Conservation (phyloP, 2,329 filamentous ascomycete genomes). For the Sarocladium kiliense region DNA sequence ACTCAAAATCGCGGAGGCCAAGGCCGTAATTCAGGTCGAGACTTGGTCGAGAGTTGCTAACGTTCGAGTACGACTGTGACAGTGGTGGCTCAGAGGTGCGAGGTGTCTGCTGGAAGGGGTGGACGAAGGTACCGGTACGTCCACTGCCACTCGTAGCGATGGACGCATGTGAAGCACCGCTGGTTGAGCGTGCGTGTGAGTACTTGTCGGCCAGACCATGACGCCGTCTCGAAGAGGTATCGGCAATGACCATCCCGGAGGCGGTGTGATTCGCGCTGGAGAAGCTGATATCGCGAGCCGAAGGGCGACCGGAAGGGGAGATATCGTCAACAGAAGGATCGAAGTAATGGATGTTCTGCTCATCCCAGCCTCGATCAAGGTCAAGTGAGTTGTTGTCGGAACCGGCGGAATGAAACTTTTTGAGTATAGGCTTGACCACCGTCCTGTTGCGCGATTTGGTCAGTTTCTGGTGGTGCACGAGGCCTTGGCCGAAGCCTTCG, state of each 20-base stretch:
- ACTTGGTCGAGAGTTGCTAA: constrained; percentile 35
- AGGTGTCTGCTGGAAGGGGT: constrained; percentile 61
- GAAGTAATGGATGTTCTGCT: constrained; percentile 35
- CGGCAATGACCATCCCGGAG: background rate
- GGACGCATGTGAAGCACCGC: constrained; percentile 52
- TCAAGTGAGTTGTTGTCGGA: constrained; percentile 60
- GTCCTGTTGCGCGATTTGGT: constrained; percentile 42
- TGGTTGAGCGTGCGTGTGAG: constrained; percentile 54
- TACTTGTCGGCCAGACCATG: constrained; percentile 30
- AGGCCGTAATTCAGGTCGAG: constrained; percentile 38
- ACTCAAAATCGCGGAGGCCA: constrained; percentile 35
- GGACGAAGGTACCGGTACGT: constrained; percentile 49
- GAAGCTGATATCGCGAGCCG: constrained; percentile 41
- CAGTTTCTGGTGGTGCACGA: constrained; percentile 16
- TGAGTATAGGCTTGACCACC: constrained; percentile 57
- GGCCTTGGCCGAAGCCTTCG: constrained; percentile 17
- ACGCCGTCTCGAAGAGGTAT: background rate
- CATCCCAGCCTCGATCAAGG: constrained; percentile 54
- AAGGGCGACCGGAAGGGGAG: constrained; percentile 12
- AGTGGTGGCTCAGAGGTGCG: constrained; percentile 55
- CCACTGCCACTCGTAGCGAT: constrained; percentile 49
- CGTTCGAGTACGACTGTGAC: constrained; percentile 46
- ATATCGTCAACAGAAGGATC: constrained; percentile 19
- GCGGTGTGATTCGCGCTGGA: constrained; percentile 19
- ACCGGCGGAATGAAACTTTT: constrained; percentile 43